These are phyloP conservation scores for Auriscalpium vulgare DNA, from an alignment of 768 basidiomycete genomes.

Conservation along the genomic window DNA sequence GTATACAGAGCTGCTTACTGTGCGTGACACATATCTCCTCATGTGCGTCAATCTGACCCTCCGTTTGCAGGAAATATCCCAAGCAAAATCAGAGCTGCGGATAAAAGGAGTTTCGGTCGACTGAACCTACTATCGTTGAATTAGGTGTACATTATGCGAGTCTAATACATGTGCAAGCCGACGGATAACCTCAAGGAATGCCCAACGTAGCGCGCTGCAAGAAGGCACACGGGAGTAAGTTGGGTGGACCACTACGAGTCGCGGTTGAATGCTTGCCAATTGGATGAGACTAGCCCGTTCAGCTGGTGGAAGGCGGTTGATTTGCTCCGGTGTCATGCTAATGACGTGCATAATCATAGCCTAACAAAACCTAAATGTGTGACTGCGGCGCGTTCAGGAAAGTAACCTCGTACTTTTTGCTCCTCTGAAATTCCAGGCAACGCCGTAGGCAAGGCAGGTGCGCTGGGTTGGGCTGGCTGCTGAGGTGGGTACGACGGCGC, in stretches of 20 bases:
- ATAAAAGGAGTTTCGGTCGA: constrained; percentile 14
- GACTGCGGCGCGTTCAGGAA: neutral
- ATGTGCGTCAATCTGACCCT: neutral
- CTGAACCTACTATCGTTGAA: neutral
- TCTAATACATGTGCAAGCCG: neutral
- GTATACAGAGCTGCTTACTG: constrained; percentile 58
- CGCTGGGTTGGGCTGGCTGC: constrained; percentile 10
- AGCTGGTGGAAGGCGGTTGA: constrained; percentile 60
- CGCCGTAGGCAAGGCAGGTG: no score
- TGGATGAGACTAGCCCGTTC: constrained; percentile 77
- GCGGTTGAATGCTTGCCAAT: constrained; percentile 47
- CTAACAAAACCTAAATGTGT: constrained; percentile 27
- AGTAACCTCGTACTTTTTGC: constrained; percentile 42
- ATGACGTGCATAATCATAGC: constrained; percentile 73
- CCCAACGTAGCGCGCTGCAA: constrained; percentile 13
- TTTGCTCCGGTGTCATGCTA: constrained; percentile 79
- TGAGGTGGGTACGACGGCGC: constrained; percentile 4
- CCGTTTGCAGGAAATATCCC: constrained; percentile 11
- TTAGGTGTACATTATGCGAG: neutral
- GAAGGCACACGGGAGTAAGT: neutral
- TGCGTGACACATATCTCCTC: constrained; percentile 26
- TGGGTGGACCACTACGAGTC: neutral
- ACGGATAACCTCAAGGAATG: neutral
- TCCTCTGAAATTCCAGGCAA: constrained; percentile 59
- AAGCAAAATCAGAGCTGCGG: constrained; percentile 14